Conservation (phyloP, 768 basidiomycete genomes). For the Sporobolomyces pararoseus region DNA sequence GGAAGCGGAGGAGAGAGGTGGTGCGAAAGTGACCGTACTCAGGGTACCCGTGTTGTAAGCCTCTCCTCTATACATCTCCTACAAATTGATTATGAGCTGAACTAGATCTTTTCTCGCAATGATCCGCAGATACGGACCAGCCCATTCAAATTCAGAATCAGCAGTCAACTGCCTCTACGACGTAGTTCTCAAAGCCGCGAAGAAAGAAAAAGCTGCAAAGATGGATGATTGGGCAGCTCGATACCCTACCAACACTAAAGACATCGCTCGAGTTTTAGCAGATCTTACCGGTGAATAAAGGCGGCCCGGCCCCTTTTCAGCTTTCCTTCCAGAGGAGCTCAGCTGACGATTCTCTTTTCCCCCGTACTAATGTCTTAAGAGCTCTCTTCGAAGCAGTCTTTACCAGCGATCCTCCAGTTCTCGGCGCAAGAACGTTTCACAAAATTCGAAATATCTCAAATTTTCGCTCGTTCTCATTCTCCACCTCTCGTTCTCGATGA, state of each 20-base stretch:
- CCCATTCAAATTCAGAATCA: conserved; percentile 75
- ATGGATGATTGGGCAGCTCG: conserved; percentile 95
- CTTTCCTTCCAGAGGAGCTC: too few species aligned
- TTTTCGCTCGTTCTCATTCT: conserved; percentile 67
- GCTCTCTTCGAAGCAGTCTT: neutral
- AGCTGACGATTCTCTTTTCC: too few species aligned
- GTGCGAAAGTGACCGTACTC: conserved; percentile 62
- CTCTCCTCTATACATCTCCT: neutral
- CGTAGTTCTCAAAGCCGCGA: conserved; percentile 77
- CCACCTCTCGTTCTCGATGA: conserved; percentile 70
- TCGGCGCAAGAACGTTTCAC: conserved; percentile 76
- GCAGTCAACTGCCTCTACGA: conserved; percentile 87
- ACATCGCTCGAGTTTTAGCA: conserved; percentile 79
- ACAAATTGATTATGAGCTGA: neutral
- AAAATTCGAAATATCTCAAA: conserved; percentile 86
- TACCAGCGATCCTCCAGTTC: conserved; percentile 79
- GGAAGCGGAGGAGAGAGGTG: conserved; percentile 53
- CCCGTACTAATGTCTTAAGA: too few species aligned
- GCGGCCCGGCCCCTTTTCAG: too few species aligned
- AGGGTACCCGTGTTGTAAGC: conserved; percentile 83
- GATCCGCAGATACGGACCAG: conserved; percentile 80
- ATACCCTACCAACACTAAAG: conserved; percentile 84
- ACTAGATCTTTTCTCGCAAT: neutral
- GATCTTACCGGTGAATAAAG: conserved; percentile 71
- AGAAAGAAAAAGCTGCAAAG: conserved; percentile 66